A percentile compares a stretch with the other conserved stretches of the same genome.
These are phyloP conservation scores for Hypoxylon sp. DNA, from an alignment of 2,329 filamentous ascomycete species.

Conservation along the genomic window DNA sequence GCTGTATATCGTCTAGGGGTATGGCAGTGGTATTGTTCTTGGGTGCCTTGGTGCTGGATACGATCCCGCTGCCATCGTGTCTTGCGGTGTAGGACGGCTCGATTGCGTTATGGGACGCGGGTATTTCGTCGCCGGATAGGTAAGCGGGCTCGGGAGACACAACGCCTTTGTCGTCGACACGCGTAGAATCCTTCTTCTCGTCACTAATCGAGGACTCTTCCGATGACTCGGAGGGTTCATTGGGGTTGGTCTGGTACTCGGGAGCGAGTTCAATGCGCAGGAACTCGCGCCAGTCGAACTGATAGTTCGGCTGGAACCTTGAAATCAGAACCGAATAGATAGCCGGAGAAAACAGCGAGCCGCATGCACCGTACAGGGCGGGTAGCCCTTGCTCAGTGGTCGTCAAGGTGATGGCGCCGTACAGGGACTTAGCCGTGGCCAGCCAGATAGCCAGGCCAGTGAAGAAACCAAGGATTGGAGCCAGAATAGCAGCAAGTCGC, in stretches of 20 bases:
- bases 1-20: constrained; percentile 55
- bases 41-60: background rate
- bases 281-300: constrained; percentile 54
- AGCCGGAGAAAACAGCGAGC: constrained; percentile 59
- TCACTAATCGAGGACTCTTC: constrained; percentile 28
- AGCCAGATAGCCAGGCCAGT: constrained; percentile 60
- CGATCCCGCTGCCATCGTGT: background rate
- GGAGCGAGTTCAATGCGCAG: constrained; percentile 60
- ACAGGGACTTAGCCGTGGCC: constrained; percentile 53
- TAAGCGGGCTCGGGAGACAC: constrained; percentile 4
- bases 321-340: constrained; percentile 61
- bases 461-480: constrained; percentile 57
- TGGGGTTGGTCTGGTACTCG: constrained; percentile 45
- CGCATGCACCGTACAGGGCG: constrained; percentile 58
- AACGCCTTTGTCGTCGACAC: constrained; percentile 1
- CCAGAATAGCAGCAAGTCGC: constrained; percentile 52
- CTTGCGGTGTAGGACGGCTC: background rate
- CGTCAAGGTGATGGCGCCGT: constrained; percentile 55
- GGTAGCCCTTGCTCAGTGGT: constrained; percentile 57
- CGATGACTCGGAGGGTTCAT: constrained; percentile 17
- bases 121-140: constrained; percentile 16
- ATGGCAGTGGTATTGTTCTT: constrained; percentile 5
- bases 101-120: constrained; percentile 8
- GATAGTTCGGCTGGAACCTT: constrained; percentile 50
- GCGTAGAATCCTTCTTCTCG: constrained; percentile 22